Conservation (phyloP, 2,329 filamentous ascomycete species). For the Hypoxylon sp. region DNA sequence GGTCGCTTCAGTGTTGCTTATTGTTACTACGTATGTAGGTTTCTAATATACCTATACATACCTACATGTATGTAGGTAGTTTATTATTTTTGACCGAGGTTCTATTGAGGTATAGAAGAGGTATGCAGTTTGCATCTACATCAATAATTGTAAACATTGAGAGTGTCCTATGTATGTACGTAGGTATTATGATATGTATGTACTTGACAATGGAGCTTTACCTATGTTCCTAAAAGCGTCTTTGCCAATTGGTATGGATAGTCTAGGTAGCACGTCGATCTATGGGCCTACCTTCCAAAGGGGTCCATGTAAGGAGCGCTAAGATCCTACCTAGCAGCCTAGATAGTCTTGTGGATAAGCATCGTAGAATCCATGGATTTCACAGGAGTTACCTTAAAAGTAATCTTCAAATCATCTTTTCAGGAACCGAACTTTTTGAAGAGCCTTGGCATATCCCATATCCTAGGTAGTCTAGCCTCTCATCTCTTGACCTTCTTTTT, state of each 20-base stretch:
- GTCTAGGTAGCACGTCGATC: constrained; percentile 21
- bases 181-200: neutral
- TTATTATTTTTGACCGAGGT: neutral
- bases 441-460: constrained; percentile 5
- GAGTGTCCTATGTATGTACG: neutral
- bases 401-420: constrained; percentile 19
- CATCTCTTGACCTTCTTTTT: constrained; percentile 74
- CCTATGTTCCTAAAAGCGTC: constrained; percentile 24
- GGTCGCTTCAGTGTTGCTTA: neutral
- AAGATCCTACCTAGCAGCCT: constrained; percentile 30
- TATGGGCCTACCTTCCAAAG: constrained; percentile 35
- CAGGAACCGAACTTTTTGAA: constrained; percentile 18
- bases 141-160: too few relatives aligned
- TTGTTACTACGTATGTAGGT: neutral
- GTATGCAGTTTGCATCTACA: neutral
- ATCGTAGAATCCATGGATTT: constrained; percentile 14
- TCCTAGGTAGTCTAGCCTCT: constrained; percentile 43
- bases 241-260: constrained; percentile 23
- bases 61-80: too few relatives aligned
- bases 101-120: too few relatives aligned
- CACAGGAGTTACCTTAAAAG: constrained; percentile 7
- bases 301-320: constrained; percentile 18
- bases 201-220: constrained; percentile 8
- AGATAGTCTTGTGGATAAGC: constrained; percentile 19
- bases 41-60: neutral